Evolutionary conservation across 1,284 basidiomycete species (phyloP), one percentile per base, ranked within the genome.

Genomic region (Takashimella koratensis): DNA sequence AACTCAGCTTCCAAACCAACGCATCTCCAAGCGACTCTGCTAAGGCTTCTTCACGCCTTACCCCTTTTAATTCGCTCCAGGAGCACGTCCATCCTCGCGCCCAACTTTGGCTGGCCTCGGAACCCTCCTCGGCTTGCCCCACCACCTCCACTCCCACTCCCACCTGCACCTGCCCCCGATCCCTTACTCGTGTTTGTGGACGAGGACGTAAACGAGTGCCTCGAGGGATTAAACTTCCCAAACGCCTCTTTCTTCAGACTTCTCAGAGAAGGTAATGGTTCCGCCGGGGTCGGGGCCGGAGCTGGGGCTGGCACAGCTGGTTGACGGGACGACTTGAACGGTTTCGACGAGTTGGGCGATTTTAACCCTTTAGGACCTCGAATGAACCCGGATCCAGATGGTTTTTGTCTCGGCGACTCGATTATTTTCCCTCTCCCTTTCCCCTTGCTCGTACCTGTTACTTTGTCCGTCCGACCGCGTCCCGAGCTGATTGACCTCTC

Each of bases 101-200:
- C 68, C 75, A 77, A 74, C 56, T 75, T 73, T 24, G 76, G 76
- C 58, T 76, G 76, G n/a, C 75, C 74, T 56, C 60, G 43, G 48
- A 25, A 30, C 12, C 19, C 40, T 39, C 16, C 24, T 20, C 24
- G 41, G 10, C 49, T 25, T 19, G 43, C 48, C 21, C 23, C 19
- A 23, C 45, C 45, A n/a, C n/a, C 40, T 39, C 16, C 24, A 16
- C 24, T 42, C 13, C 49, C 36, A 24, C 45, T 48, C 21, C 23
- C 19, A 23, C 45, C 45, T 26, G 40, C 23, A n/a, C 22, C 30
- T 26, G 52, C 51, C 21, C 25, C 51, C n/a, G 41, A 42, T 24
- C 41, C 2, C 13, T 26, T 20, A 44, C 16, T 3, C 43, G 16
- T 36, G 16, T 8, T 16, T 36, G 8, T 36, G 30, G 30, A 36